A percentile compares a stretch with the other conserved stretches of the same genome.
These are phyloP conservation scores for Hymenoscyphus salicellus DNA, from an alignment of 2,329 filamentous ascomycete species.

Conservation along the genomic window DNA sequence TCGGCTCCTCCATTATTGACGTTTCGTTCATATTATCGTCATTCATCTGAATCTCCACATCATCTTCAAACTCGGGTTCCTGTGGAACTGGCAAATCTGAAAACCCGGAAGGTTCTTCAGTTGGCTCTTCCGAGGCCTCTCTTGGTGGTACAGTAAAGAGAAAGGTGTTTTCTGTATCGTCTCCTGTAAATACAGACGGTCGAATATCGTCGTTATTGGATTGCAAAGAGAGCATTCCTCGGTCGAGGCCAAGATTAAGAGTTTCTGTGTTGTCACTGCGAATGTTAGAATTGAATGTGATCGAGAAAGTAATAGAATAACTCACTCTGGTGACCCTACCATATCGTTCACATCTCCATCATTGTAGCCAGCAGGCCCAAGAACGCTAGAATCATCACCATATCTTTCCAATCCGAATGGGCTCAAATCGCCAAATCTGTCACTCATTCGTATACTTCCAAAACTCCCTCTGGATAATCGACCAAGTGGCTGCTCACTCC, in stretches of 20 bases:
- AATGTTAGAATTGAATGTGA: conserved; percentile 9
- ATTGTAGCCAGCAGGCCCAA: conserved; percentile 24
- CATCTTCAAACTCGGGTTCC: neutral
- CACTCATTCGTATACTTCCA: conserved; percentile 53
- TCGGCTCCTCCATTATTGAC: conserved; percentile 13
- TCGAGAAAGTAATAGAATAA: neutral
- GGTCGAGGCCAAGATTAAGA: conserved; percentile 19
- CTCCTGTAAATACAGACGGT: conserved; percentile 24
- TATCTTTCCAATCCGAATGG: conserved; percentile 25
- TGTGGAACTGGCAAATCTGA: neutral
- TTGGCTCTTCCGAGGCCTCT: conserved; percentile 18
- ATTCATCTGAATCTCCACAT: conserved; percentile 2
- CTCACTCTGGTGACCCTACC: conserved; percentile 22
- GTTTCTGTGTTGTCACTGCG: conserved; percentile 28
- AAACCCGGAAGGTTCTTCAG: neutral
- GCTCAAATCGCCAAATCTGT: conserved; percentile 42
- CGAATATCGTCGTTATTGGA: conserved; percentile 34
- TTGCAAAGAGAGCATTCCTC: conserved; percentile 21
- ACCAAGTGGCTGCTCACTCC: conserved; percentile 45
- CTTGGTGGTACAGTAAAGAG: conserved; percentile 34
- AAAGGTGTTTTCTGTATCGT: conserved; percentile 36
- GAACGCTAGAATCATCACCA: conserved; percentile 32
- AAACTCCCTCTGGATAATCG: conserved; percentile 48
- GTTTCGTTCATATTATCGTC: neutral
- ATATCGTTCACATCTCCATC: conserved; percentile 24